These are phyloP conservation scores for Juncus effusus DNA, from an alignment of 176 grass and related monocot genomes.

Conservation along the genomic window DNA sequence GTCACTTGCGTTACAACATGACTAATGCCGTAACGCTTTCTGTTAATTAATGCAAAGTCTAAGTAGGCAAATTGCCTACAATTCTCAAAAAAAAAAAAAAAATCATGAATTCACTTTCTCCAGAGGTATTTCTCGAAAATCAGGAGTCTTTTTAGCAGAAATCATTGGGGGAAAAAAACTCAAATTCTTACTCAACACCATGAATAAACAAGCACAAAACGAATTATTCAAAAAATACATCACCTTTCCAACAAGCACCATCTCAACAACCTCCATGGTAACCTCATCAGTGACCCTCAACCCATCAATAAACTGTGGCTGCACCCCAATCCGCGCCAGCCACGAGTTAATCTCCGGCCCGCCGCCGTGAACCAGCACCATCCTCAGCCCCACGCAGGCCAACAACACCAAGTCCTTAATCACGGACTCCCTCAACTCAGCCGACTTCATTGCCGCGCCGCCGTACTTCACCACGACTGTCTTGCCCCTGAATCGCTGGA, in stretches of 20 bases:
- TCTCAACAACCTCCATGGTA: constrained; percentile 79
- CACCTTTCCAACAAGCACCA: constrained; percentile 81
- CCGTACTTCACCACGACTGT: constrained; percentile 88
- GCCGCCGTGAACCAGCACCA: constrained; percentile 75
- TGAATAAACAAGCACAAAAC: too few species aligned
- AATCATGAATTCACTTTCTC: too few species aligned
- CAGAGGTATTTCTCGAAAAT: too few species aligned
- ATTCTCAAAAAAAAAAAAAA: too few species aligned
- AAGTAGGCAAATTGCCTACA: too few species aligned
- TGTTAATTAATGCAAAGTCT: too few species aligned
- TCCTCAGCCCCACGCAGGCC: constrained; percentile 66
- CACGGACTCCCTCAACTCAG: constrained; percentile 54
- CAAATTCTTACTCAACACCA: too few species aligned
- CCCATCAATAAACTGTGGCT: constrained; percentile 62
- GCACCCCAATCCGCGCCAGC: constrained; percentile 45
- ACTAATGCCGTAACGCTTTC: too few species aligned
- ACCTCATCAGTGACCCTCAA: constrained; percentile 68
- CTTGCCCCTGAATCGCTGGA: constrained; percentile 81
- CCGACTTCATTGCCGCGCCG: constrained; percentile 69
- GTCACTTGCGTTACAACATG: too few species aligned
- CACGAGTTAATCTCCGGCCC: constrained; percentile 76
- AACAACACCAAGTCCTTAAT: constrained; percentile 76
- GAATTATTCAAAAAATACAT: neutral
- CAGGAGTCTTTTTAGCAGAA: too few species aligned
- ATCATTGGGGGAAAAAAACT: too few species aligned